Evolutionary conservation across 805 yeast genomes (phyloP).

Genomic region (Scheffersomyces coipomensis): DNA sequence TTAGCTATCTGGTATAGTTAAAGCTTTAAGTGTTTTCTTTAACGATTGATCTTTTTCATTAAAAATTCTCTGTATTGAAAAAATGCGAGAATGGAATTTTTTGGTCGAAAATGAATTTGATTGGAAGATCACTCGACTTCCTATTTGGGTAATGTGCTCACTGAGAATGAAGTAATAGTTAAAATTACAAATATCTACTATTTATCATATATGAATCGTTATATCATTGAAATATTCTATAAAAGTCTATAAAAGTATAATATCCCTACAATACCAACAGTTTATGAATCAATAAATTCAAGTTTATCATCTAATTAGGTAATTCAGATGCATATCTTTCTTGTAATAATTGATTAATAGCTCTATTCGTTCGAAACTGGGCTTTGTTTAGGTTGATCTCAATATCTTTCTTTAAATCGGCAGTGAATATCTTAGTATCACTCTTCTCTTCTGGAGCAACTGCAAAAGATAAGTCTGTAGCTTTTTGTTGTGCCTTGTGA

Average conservation of each 20-base stretch:
- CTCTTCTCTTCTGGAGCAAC: background rate
- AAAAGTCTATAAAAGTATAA: no score
- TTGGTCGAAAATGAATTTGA: slow-evolving; percentile 20
- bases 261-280: slow-evolving; percentile 2
- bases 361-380: slow-evolving; percentile 22
- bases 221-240: no score
- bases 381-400: slow-evolving; percentile 23
- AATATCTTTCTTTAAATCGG: slow-evolving; percentile 32
- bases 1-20: background rate
- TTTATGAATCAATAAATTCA: no score
- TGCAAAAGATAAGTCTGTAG: slow-evolving; percentile 3
- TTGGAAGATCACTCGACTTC: slow-evolving; percentile 33
- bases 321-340: slow-evolving; percentile 7
- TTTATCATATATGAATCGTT: no score
- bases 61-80: background rate
- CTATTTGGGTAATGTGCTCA: slow-evolving; percentile 18
- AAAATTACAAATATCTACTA: no score
- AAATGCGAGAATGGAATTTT: background rate
- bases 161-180: no score
- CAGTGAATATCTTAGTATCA: slow-evolving; percentile 12
- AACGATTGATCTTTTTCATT: background rate
- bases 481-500: slow-evolving; percentile 12
- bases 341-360: slow-evolving; percentile 24
- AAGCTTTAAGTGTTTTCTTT: slow-evolving; percentile 1
- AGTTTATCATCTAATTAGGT: background rate